Evolutionary conservation across 345 rosid species (phyloP).

Genomic region (Eucalyptus marginata): DNA sequence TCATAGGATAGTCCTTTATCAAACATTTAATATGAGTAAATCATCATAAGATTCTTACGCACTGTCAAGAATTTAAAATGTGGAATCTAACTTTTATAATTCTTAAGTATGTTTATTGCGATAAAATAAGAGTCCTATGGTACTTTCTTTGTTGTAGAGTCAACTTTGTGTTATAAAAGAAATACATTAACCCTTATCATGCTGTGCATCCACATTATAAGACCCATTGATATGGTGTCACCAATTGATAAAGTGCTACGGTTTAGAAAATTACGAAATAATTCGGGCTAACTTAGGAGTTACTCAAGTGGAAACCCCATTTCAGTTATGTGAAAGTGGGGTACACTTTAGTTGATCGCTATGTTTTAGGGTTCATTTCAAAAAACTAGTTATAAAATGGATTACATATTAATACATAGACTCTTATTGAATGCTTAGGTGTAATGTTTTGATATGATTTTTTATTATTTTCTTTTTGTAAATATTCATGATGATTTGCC

Average conservation of each 20-base stretch:
- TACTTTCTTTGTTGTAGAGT: background rate
- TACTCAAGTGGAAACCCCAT: background rate
- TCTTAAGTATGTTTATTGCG: background rate
- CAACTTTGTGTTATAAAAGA: background rate
- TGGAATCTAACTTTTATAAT: background rate
- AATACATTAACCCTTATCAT: background rate
- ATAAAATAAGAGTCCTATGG: background rate
- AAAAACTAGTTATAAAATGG: background rate
- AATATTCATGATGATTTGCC: background rate
- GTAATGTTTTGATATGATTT: background rate
- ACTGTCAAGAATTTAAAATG: background rate
- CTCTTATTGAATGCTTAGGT: background rate
- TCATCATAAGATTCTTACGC: background rate
- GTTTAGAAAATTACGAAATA: background rate
- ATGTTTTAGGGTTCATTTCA: background rate
- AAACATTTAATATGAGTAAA: background rate
- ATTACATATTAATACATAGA: background rate
- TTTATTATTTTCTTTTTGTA: too few relatives aligned
- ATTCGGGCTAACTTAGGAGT: background rate
- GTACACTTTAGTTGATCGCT: background rate
- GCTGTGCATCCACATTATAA: background rate
- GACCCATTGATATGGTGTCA: background rate
- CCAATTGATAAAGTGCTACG: background rate
- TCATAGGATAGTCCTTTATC: background rate
- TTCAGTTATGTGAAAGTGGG: background rate